phyloP scores from a whole-genome alignment of 2,329 filamentous ascomycete species.

The Aspergillus uvarum region DNA sequence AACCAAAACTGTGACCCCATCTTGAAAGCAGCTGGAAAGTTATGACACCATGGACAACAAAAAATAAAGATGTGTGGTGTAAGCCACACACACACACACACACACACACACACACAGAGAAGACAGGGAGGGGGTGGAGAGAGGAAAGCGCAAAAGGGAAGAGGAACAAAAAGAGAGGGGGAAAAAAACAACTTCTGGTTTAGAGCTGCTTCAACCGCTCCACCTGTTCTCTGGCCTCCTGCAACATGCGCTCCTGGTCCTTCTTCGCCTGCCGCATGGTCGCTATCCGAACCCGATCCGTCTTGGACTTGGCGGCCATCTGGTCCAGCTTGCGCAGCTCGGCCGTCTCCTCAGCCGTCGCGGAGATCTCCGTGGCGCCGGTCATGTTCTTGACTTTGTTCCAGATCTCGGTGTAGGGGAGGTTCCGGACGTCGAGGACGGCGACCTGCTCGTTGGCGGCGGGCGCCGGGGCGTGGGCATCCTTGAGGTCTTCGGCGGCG shows the following conservation, averaged over 20 bases:
- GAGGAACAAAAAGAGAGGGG: not conserved
- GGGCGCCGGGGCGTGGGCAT: slow-evolving; percentile 37
- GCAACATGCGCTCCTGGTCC: slow-evolving; percentile 47
- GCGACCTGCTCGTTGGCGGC: slow-evolving; percentile 33
- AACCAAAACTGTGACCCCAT: slow-evolving; percentile 7
- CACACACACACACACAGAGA: slow-evolving; percentile 1
- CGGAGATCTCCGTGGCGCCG: slow-evolving; percentile 37
- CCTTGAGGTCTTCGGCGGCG: slow-evolving; percentile 22
- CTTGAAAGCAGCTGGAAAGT: not conserved
- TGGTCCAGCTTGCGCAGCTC: slow-evolving; percentile 38
- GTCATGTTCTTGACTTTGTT: slow-evolving; percentile 43
- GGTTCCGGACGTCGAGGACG: slow-evolving; percentile 41
- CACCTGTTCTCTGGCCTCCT: slow-evolving; percentile 45
- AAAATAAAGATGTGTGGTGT: too few relatives aligned
- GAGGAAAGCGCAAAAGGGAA: not conserved
- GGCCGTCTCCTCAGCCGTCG: slow-evolving; percentile 35
- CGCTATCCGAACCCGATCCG: slow-evolving; percentile 40
- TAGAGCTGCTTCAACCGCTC: slow-evolving; percentile 42
- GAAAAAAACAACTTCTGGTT: slow-evolving; percentile 4
- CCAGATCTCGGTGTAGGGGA: slow-evolving; percentile 45
- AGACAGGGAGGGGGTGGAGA: not conserved
- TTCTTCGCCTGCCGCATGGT: slow-evolving; percentile 44
- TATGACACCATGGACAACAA: not conserved
- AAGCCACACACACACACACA: not conserved
- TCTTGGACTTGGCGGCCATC: slow-evolving; percentile 36